Conservation (phyloP, 2,329 filamentous ascomycete genomes). For the Fragosphaeria purpurea region DNA sequence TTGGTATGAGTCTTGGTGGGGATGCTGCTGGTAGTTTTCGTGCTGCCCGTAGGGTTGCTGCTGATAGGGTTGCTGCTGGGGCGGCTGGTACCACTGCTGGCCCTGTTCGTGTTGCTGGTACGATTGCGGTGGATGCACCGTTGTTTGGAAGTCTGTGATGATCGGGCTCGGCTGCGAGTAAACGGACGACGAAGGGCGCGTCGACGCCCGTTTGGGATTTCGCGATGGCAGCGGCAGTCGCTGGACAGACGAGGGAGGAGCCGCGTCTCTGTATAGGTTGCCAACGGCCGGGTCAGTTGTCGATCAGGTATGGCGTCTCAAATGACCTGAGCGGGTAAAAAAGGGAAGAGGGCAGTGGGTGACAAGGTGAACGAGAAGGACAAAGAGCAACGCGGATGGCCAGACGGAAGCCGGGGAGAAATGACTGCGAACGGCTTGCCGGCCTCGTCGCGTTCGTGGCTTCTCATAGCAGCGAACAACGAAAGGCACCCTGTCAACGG, state of each 20-base stretch:
- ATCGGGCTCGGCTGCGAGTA: slow-evolving; percentile 48
- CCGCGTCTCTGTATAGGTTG: slow-evolving; percentile 17
- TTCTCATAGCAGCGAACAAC: too few relatives aligned
- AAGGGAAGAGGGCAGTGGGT: neutral
- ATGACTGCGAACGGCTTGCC: too few relatives aligned
- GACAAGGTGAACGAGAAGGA: neutral
- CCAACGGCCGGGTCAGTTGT: neutral
- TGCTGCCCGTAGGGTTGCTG: slow-evolving; percentile 2
- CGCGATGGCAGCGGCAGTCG: slow-evolving; percentile 25
- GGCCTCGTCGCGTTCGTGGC: too few relatives aligned
- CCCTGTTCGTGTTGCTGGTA: neutral
- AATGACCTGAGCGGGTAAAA: neutral
- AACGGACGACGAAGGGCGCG: slow-evolving; percentile 47
- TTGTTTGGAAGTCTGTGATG: slow-evolving; percentile 22
- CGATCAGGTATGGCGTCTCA: neutral
- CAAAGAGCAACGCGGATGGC: neutral
- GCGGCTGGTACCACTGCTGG: neutral
- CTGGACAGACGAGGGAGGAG: slow-evolving; percentile 17
- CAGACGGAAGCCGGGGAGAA: too few relatives aligned
- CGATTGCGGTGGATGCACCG: slow-evolving; percentile 10
- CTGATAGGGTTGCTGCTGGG: neutral
- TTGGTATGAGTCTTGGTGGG: neutral
- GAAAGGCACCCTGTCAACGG: too few relatives aligned
- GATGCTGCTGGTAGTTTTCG: neutral
- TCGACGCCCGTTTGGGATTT: slow-evolving; percentile 25